These are phyloP conservation scores for Lepiota venenata DNA, from an alignment of 768 basidiomycete genomes.

Conservation along the genomic window DNA sequence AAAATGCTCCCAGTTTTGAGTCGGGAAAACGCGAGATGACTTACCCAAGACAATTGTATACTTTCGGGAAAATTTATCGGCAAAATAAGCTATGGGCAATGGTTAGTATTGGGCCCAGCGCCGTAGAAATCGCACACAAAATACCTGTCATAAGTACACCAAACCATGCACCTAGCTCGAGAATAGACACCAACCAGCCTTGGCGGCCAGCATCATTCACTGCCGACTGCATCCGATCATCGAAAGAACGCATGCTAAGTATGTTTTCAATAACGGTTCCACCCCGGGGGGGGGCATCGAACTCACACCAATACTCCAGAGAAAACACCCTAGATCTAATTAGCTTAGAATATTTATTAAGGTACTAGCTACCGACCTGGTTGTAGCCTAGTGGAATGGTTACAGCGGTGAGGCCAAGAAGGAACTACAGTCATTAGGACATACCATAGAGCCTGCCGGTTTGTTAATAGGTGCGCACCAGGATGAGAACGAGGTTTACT, in stretches of 20 bases:
- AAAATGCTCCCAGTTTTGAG: not conserved
- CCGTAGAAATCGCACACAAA: not conserved
- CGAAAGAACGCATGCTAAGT: slow-evolving; percentile 47
- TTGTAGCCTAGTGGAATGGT: slow-evolving; percentile 49
- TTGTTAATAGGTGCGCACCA: slow-evolving; percentile 3
- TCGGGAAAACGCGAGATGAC: not conserved
- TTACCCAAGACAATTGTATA: slow-evolving; percentile 63
- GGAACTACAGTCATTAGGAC: not conserved
- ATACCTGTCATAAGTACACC: slow-evolving; percentile 68
- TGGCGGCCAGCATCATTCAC: slow-evolving; percentile 49
- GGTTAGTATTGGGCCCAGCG: not conserved
- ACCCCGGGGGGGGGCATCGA: not conserved
- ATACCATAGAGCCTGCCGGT: slow-evolving; percentile 56
- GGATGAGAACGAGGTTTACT: slow-evolving; percentile 23
- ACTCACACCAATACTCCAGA: slow-evolving; percentile 66
- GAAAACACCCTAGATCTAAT: slow-evolving; percentile 57
- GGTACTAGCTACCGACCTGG: slow-evolving; percentile 35
- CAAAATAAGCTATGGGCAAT: slow-evolving; percentile 43
- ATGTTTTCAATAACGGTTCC: not conserved
- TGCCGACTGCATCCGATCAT: slow-evolving; percentile 51
- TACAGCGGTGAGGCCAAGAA: not conserved
- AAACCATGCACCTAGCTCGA: slow-evolving; percentile 75
- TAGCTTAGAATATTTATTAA: not conserved
- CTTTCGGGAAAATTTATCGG: slow-evolving; percentile 72
- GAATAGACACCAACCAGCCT: slow-evolving; percentile 73